Evolutionary conservation across 2,329 filamentous ascomycete genomes (phyloP).

Genomic region (Colletotrichum coccodes): DNA sequence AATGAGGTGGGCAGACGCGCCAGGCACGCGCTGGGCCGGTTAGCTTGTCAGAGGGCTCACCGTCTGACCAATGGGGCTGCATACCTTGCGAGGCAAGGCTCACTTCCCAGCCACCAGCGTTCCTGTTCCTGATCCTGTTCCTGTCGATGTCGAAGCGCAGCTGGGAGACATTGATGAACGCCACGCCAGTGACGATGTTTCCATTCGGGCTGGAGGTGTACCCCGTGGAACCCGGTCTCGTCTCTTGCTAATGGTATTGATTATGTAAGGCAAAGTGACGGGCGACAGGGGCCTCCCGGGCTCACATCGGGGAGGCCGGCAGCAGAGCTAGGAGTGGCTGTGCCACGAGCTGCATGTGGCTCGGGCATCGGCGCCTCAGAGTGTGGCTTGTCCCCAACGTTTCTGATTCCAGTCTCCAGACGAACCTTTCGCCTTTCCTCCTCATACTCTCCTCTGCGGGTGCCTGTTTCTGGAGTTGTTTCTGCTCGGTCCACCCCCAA

Average conservation of each 20-base stretch:
- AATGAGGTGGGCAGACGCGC: neutral
- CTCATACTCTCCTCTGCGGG: neutral
- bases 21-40: neutral
- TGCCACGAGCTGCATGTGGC: neutral
- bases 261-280: neutral
- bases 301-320: neutral
- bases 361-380: neutral
- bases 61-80: neutral
- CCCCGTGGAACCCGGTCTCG: neutral
- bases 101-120: neutral
- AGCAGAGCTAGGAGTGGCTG: neutral
- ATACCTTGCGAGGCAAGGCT: neutral
- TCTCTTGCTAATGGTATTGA: neutral
- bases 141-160: neutral
- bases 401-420: neutral
- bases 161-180: neutral
- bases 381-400: neutral
- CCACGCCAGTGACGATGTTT: neutral
- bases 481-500: slow-evolving; percentile 1
- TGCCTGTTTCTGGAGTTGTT: neutral
- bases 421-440: neutral
- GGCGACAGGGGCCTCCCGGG: too few species aligned
- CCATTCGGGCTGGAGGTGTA: neutral
- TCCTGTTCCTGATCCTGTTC: neutral
- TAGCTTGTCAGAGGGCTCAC: neutral